A percentile compares a stretch with the other conserved stretches of the same genome.
phyloP scores from a whole-genome alignment of 1,139 yeast genomes.

The Ogataea hybrid region DNA sequence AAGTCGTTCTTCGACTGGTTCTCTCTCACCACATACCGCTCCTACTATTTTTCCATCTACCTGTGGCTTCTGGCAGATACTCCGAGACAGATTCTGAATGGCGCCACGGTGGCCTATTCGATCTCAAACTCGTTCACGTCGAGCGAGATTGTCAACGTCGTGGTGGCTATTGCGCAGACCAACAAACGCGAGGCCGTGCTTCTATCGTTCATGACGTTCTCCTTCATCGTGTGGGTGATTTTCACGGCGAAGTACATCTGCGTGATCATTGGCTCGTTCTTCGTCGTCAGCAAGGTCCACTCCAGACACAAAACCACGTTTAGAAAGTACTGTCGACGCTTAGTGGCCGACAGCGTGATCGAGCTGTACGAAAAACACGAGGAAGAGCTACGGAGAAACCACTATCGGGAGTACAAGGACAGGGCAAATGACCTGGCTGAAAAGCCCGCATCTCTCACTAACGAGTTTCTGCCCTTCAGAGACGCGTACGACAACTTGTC shows the following conservation, averaged over 20 bases:
- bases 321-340: constrained; percentile 21
- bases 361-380: constrained; percentile 27
- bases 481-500: constrained; percentile 2
- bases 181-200: constrained; percentile 68
- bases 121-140: constrained; percentile 41
- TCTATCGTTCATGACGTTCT: constrained; percentile 70
- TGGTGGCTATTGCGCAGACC: constrained; percentile 55
- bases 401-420: too few species aligned
- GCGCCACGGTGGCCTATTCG: constrained; percentile 56
- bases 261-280: constrained; percentile 22
- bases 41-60: constrained; percentile 51
- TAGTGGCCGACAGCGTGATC: constrained; percentile 28
- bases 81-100: constrained; percentile 87
- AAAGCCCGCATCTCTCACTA: background rate
- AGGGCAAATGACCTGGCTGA: background rate
- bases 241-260: constrained; percentile 56
- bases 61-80: constrained; percentile 75
- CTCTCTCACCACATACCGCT: constrained; percentile 57
- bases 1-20: constrained; percentile 67
- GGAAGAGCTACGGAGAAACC: constrained; percentile 8
- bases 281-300: constrained; percentile 19
- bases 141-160: constrained; percentile 45
- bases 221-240: constrained; percentile 72
- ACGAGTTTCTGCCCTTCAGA: background rate
- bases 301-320: constrained; percentile 13